These are phyloP conservation scores for Suhomyces kilbournensis DNA, from an alignment of 805 yeast genomes.

Conservation along the genomic window DNA sequence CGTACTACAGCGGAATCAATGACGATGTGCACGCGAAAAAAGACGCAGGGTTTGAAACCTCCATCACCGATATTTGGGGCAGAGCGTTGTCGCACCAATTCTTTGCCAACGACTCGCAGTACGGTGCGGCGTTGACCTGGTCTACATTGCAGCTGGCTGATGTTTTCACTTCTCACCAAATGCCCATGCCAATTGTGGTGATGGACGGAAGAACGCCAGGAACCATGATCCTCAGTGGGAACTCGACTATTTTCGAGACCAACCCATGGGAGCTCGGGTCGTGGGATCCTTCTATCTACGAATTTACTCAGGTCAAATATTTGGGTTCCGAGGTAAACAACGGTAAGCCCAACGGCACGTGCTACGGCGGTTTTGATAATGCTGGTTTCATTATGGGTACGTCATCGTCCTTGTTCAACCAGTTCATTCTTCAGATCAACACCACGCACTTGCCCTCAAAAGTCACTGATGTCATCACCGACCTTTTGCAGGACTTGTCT, in stretches of 20 bases:
- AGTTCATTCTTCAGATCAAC: conserved; percentile 17
- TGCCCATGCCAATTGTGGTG: conserved; percentile 29
- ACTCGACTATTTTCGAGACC: conserved; percentile 27
- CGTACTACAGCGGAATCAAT: conserved; percentile 35
- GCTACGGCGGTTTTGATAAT: conserved; percentile 24
- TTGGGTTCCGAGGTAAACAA: conserved; percentile 20
- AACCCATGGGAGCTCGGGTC: conserved; percentile 27
- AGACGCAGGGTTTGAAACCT: conserved; percentile 36
- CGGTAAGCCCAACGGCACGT: conserved; percentile 17
- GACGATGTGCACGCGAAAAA: conserved; percentile 29
- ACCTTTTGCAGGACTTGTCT: conserved; percentile 34
- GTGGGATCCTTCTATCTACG: conserved; percentile 26
- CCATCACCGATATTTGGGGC: conserved; percentile 45
- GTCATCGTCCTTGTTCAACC: conserved; percentile 25
- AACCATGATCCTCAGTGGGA: conserved; percentile 17
- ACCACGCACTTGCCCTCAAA: conserved; percentile 13
- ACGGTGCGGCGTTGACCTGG: conserved; percentile 28
- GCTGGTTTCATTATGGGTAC: conserved; percentile 27
- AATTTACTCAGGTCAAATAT: conserved; percentile 21
- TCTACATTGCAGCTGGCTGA: conserved; percentile 18
- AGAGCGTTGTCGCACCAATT: conserved; percentile 40
- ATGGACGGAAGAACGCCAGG: conserved; percentile 27
- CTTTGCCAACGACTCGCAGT: conserved; percentile 24
- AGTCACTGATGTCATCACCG: conserved; percentile 19
- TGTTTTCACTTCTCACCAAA: conserved; percentile 20